phyloP scores from a whole-genome alignment of 2,329 filamentous ascomycete species.

The Aureobasidium sp. region DNA sequence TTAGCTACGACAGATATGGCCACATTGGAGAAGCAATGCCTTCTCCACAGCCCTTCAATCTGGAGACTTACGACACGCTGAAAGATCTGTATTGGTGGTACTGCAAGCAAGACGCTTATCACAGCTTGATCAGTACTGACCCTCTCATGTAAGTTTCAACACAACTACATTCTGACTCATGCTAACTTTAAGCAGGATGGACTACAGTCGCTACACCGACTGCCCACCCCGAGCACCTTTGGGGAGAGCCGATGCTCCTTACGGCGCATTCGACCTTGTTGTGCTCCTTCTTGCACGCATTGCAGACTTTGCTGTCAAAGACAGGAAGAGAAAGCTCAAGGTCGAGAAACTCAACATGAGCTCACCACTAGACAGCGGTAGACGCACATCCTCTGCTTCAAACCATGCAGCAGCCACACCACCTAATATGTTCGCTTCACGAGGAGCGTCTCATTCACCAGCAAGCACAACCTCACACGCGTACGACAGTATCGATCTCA shows the following conservation, averaged over 20 bases:
- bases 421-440: slow-evolving; percentile 20
- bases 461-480: slow-evolving; percentile 19
- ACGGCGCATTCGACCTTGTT: slow-evolving; percentile 83
- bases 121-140: slow-evolving; percentile 82
- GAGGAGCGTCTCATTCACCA: slow-evolving; percentile 1
- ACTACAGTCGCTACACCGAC: slow-evolving; percentile 74
- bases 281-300: slow-evolving; percentile 74
- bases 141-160: slow-evolving; percentile 77
- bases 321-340: slow-evolving; percentile 70
- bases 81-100: slow-evolving; percentile 95
- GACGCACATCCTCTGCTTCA: not conserved
- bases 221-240: slow-evolving; percentile 79
- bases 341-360: slow-evolving; percentile 54
- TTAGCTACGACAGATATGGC: slow-evolving; percentile 54
- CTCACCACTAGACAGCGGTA: not conserved
- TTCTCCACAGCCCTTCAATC: slow-evolving; percentile 45
- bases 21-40: slow-evolving; percentile 31
- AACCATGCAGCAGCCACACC: slow-evolving; percentile 1
- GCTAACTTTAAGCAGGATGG: slow-evolving; percentile 53
- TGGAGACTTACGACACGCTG: slow-evolving; percentile 72
- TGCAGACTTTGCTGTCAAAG: slow-evolving; percentile 68
- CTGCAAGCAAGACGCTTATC: slow-evolving; percentile 86
- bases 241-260: slow-evolving; percentile 69
- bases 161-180: not conserved
- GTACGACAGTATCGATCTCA: slow-evolving; percentile 51